phyloP scores from a whole-genome alignment of 345 rosid genomes.

The Gossypium australe region DNA sequence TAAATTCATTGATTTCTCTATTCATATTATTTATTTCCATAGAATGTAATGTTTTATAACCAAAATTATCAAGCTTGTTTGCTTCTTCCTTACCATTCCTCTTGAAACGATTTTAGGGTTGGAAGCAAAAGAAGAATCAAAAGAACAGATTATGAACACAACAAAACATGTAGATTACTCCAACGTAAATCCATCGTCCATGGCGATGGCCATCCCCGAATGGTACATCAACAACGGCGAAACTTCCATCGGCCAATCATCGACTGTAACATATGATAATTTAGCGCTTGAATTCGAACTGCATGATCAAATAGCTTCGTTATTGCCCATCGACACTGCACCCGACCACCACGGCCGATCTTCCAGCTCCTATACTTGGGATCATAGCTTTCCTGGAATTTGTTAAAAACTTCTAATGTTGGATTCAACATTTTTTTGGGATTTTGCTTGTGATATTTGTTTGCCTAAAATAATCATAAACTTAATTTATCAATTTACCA shows the following conservation, averaged over 20 bases:
- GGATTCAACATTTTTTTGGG: background rate
- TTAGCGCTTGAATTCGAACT: constrained; percentile 36
- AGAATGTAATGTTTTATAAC: no score
- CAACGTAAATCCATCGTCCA: constrained; percentile 21
- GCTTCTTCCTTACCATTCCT: background rate
- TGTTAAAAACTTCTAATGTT: constrained; percentile 7
- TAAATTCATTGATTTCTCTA: no score
- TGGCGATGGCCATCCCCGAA: constrained; percentile 26
- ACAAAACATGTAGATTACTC: constrained; percentile 46
- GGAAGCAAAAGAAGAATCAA: constrained; percentile 34
- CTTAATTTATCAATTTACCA: background rate
- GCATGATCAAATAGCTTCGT: constrained; percentile 52
- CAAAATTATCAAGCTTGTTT: background rate
- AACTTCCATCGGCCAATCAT: constrained; percentile 52
- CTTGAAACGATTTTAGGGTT: constrained; percentile 21
- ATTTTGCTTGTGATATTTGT: constrained; percentile 2
- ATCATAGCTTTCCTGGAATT: constrained; percentile 37
- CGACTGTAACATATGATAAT: constrained; percentile 47
- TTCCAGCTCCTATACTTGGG: constrained; percentile 40
- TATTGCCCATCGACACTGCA: constrained; percentile 36
- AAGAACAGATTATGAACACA: constrained; percentile 25
- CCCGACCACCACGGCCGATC: constrained; percentile 21
- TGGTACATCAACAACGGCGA: constrained; percentile 47
- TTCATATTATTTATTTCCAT: no score
- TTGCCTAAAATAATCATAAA: background rate